Conservation (phyloP, 495 filamentous ascomycete species). For the Xanthoparmelia taractica region DNA sequence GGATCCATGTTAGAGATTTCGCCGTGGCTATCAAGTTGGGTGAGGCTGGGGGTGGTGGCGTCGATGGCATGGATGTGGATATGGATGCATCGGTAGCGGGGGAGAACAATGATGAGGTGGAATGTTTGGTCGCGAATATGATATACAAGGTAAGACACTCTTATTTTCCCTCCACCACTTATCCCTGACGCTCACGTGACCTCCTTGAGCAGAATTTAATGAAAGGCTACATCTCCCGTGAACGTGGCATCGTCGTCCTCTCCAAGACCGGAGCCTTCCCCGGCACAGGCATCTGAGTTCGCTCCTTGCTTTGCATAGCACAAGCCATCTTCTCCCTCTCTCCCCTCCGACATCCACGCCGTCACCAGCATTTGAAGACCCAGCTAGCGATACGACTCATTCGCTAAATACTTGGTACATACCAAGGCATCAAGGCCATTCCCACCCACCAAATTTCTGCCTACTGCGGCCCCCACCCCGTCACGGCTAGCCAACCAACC, state of each 20-base stretch:
- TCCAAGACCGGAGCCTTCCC: constrained; percentile 90
- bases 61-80: constrained; percentile 58
- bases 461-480: background rate
- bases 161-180: constrained; percentile 7
- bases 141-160: constrained; percentile 79
- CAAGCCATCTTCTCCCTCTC: constrained; percentile 4
- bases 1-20: constrained; percentile 77
- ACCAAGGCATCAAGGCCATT: constrained; percentile 14
- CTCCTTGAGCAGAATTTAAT: constrained; percentile 62
- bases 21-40: constrained; percentile 52
- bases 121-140: constrained; percentile 87
- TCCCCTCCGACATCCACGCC: background rate
- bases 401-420: background rate
- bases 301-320: background rate
- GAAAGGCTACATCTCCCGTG: constrained; percentile 95
- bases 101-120: constrained; percentile 88
- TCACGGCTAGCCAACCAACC: background rate
- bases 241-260: constrained; percentile 78
- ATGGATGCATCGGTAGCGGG: constrained; percentile 48
- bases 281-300: constrained; percentile 75
- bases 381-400: no score
- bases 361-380: no score
- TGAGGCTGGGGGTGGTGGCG: constrained; percentile 47
- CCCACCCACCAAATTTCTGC: constrained; percentile 6
- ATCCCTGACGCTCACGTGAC: constrained; percentile 7